These are phyloP conservation scores for Trypethelium eluteriae DNA, from an alignment of 495 filamentous ascomycete species.

Conservation along the genomic window DNA sequence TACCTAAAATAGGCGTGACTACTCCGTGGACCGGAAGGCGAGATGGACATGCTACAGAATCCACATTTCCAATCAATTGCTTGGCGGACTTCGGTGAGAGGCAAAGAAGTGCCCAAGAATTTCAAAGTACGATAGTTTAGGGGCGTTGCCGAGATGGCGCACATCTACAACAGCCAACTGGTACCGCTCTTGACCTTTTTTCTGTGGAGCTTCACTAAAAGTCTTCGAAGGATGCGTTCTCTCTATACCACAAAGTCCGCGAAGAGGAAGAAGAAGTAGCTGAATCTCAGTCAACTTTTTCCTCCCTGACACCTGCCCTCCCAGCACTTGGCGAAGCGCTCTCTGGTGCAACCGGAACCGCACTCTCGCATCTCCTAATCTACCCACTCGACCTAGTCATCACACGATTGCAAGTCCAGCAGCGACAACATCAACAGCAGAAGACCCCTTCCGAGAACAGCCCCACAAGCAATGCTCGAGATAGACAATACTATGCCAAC, in stretches of 20 bases:
- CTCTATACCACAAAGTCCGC: conserved; percentile 32
- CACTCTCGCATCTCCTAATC: conserved; percentile 63
- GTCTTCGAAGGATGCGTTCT: conserved; percentile 34
- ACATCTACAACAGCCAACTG: conserved; percentile 13
- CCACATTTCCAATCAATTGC: too few species aligned
- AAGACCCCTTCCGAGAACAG: conserved; percentile 28
- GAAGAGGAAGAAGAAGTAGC: conserved; percentile 17
- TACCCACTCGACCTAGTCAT: conserved; percentile 85
- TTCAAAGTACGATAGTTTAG: background rate
- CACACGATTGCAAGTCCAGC: conserved; percentile 78
- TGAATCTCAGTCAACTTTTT: background rate
- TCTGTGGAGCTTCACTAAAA: conserved; percentile 8
- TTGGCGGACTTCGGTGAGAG: background rate
- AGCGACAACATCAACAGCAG: conserved; percentile 48
- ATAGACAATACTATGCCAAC: conserved; percentile 42
- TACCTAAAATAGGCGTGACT: too few species aligned
- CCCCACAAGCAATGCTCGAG: conserved; percentile 30
- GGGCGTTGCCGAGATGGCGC: background rate
- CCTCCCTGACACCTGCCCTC: conserved; percentile 42
- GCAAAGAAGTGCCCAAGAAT: background rate
- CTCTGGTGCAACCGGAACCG: conserved; percentile 69
- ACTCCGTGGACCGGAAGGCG: too few species aligned
- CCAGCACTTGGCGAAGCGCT: conserved; percentile 82
- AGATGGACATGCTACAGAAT: too few species aligned
- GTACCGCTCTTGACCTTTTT: conserved; percentile 2